Percentiles rank a stretch among this genome's conserved stretches.
Evolutionary conservation across 2,329 filamentous ascomycete species (phyloP).

Genomic region (Neofusicoccum laricinum): DNA sequence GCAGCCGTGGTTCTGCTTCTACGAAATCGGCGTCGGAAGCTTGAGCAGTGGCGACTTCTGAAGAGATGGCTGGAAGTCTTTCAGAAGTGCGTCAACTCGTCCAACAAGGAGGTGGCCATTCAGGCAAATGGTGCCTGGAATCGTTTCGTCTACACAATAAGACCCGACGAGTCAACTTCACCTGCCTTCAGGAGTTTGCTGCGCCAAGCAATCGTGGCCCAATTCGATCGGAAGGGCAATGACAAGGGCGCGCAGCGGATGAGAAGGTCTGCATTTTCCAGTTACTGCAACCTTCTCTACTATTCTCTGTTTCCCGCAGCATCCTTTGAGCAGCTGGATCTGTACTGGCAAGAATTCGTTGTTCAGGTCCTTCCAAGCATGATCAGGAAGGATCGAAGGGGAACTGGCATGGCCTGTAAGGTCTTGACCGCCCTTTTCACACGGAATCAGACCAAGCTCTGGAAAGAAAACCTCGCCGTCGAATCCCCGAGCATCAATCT

Average conservation of each 20-base stretch:
- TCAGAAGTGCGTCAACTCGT: conserved; percentile 79
- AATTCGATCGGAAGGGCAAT: conserved; percentile 64
- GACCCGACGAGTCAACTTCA: conserved; percentile 58
- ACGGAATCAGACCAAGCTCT: conserved; percentile 56
- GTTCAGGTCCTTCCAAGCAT: conserved; percentile 48
- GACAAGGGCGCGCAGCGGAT: conserved; percentile 47
- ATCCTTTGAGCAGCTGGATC: conserved; percentile 64
- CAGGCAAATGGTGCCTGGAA: conserved; percentile 86
- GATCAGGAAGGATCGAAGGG: conserved; percentile 19
- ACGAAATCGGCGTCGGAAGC: conserved; percentile 56
- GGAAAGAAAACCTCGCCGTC: conserved; percentile 68
- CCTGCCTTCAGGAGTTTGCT: conserved; percentile 60
- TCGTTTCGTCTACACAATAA: conserved; percentile 72
- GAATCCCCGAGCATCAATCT: conserved; percentile 51
- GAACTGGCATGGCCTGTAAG: conserved; percentile 45
- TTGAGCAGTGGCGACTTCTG: conserved; percentile 69
- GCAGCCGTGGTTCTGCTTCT: conserved; percentile 76
- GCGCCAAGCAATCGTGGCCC: conserved; percentile 62
- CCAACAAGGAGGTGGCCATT: conserved; percentile 61
- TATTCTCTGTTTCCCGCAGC: conserved; percentile 74
- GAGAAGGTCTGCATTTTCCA: conserved; percentile 63
- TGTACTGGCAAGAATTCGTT: conserved; percentile 76
- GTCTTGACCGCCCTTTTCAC: conserved; percentile 74
- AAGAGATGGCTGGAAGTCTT: conserved; percentile 74
- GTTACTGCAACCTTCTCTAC: conserved; percentile 78